A percentile compares a stretch with the other conserved stretches of the same genome.
phyloP scores from a whole-genome alignment of 495 filamentous ascomycete species.

The Penicillium desertorum region DNA sequence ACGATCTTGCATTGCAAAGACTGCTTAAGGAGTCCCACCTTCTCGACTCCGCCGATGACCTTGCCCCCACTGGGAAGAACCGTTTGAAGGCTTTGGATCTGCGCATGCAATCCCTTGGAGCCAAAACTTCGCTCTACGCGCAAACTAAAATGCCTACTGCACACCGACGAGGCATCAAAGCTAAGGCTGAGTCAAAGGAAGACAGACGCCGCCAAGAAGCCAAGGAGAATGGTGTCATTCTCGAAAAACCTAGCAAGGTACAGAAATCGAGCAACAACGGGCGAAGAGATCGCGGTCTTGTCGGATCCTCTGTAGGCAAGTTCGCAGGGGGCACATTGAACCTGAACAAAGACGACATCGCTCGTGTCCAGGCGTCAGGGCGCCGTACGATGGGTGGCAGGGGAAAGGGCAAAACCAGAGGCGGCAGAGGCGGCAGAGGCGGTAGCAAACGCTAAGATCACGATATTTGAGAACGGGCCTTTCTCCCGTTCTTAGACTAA shows the following conservation, averaged over 20 bases:
- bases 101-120: conserved; percentile 75
- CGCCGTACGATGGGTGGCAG: conserved; percentile 38
- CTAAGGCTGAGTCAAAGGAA: conserved; percentile 63
- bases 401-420: conserved; percentile 30
- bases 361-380: conserved; percentile 55
- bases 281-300: conserved; percentile 65
- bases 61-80: conserved; percentile 61
- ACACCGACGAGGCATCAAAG: conserved; percentile 73
- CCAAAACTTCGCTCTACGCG: conserved; percentile 66
- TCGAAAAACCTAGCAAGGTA: conserved; percentile 65
- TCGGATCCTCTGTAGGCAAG: conserved; percentile 72
- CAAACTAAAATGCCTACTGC: conserved; percentile 84
- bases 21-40: conserved; percentile 91
- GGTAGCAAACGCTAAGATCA: conserved; percentile 9
- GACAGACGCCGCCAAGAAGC: conserved; percentile 72
- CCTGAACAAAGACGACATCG: conserved; percentile 74
- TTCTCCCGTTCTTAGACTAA: neutral
- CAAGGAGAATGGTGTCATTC: conserved; percentile 83
- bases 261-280: conserved; percentile 38
- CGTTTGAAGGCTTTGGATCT: conserved; percentile 77
- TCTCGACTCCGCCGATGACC: conserved; percentile 64
- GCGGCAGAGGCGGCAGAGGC: conserved; percentile 23
- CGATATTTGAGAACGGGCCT: conserved; percentile 1
- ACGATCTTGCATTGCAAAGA: conserved; percentile 87
- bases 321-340: conserved; percentile 76